These are phyloP conservation scores for Aspergillus ustus DNA, from an alignment of 2,329 filamentous ascomycete genomes.

Conservation along the genomic window DNA sequence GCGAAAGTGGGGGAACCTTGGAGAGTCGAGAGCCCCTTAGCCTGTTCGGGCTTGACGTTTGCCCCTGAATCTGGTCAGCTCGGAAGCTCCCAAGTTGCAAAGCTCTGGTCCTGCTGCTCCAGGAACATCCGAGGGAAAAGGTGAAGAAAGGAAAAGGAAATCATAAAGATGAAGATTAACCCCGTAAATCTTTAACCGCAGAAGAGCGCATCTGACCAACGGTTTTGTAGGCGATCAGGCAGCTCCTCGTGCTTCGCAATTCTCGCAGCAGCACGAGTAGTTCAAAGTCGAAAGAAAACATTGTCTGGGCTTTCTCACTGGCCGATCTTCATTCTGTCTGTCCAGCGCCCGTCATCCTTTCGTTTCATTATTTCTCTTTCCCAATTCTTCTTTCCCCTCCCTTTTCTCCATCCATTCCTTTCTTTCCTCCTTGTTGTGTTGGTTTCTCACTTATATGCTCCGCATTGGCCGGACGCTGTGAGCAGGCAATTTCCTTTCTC, in stretches of 20 bases:
- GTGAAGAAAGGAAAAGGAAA: neutral
- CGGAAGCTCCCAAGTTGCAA: neutral
- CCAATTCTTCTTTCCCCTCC: conserved; percentile 18
- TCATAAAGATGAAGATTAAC: neutral
- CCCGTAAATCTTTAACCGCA: neutral
- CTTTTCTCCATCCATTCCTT: conserved; percentile 25
- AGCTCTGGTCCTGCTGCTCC: neutral
- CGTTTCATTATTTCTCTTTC: conserved; percentile 11
- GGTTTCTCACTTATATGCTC: conserved; percentile 36
- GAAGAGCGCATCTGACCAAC: neutral
- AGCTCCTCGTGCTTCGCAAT: conserved; percentile 9
- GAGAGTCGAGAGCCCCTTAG: conserved; percentile 1
- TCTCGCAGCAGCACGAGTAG: conserved; percentile 13
- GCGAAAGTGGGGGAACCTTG: conserved; percentile 12
- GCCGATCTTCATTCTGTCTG: conserved; percentile 30
- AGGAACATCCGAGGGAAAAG: neutral
- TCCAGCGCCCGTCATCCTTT: conserved; percentile 19
- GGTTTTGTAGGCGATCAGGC: neutral
- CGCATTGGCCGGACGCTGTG: conserved; percentile 43
- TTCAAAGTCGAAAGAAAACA: conserved; percentile 15
- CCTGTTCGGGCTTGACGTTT: conserved; percentile 6
- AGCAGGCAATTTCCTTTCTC: conserved; percentile 36
- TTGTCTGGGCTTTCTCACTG: conserved; percentile 20
- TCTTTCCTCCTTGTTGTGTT: conserved; percentile 19
- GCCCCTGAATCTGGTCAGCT: conserved; percentile 15